Conservation (phyloP, 768 basidiomycete species). For the Clavaria fumosa region DNA sequence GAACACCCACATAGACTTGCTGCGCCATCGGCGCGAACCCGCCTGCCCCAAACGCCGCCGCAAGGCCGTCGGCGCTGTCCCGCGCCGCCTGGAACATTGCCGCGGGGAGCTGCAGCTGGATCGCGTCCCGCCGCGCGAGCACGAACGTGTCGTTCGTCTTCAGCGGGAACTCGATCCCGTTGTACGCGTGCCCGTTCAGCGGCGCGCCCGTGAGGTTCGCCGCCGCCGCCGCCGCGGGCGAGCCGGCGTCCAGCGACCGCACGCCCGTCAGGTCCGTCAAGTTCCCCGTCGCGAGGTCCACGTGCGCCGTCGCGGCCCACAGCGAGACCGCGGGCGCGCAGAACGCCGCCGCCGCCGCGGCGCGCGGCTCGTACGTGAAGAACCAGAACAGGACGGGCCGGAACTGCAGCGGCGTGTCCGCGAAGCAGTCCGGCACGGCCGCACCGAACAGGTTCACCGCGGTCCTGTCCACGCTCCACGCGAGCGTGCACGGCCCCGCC, state of each 20-base stretch:
- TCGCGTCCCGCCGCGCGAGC: slow-evolving; percentile 25
- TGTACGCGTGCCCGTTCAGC: slow-evolving; percentile 33
- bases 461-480: slow-evolving; percentile 26
- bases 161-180: slow-evolving; percentile 36
- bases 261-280: slow-evolving; percentile 27
- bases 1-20: slow-evolving; percentile 35
- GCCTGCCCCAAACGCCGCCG: slow-evolving; percentile 22
- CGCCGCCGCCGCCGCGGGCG: slow-evolving; percentile 25
- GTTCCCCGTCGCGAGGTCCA: slow-evolving; percentile 30
- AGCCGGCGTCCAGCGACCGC: slow-evolving; percentile 21
- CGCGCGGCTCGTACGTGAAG: slow-evolving; percentile 28
- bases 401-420: slow-evolving; percentile 20
- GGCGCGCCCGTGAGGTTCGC: slow-evolving; percentile 31
- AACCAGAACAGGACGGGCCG: slow-evolving; percentile 43
- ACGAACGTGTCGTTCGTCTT: slow-evolving; percentile 26
- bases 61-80: slow-evolving; percentile 23
- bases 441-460: slow-evolving; percentile 30
- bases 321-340: slow-evolving; percentile 31
- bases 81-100: slow-evolving; percentile 34
- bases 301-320: slow-evolving; percentile 27
- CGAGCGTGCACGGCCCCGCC: slow-evolving; percentile 25
- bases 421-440: slow-evolving; percentile 12
- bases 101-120: slow-evolving; percentile 33
- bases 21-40: slow-evolving; percentile 24
- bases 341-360: slow-evolving; percentile 28